Percentiles rank a stretch among this genome's conserved stretches.
Conservation (phyloP, 352 stramenopile genomes). For the Pythium monospermum region DNA sequence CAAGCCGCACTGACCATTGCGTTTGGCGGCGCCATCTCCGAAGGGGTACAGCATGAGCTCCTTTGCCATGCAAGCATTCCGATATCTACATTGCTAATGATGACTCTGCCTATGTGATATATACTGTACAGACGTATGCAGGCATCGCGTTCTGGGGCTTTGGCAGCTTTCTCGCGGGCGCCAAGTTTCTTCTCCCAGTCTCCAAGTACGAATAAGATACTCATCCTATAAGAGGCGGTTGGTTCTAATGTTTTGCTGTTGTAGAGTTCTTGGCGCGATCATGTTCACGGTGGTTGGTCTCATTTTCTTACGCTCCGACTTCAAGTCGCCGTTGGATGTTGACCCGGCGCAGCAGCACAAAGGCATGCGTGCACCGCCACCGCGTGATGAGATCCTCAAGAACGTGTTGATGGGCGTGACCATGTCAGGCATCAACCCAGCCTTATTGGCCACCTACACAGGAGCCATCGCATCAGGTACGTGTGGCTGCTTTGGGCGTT, state of each 20-base stretch:
- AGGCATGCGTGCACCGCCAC: conserved; percentile 28
- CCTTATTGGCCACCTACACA: conserved; percentile 81
- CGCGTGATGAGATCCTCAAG: conserved; percentile 66
- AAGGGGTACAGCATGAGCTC: conserved; percentile 43
- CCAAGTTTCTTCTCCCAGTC: conserved; percentile 75
- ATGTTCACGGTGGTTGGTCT: conserved; percentile 83
- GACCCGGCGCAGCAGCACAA: conserved; percentile 55
- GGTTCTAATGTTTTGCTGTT: conserved; percentile 3
- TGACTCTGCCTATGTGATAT: neutral
- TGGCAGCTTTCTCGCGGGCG: conserved; percentile 79
- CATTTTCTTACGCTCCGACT: conserved; percentile 76
- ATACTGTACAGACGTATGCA: conserved; percentile 65
- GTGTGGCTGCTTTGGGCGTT: too few relatives aligned
- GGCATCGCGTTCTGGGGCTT: conserved; percentile 88
- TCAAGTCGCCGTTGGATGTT: conserved; percentile 66
- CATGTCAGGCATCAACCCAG: conserved; percentile 86
- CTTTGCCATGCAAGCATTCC: neutral
- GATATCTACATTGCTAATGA: too few relatives aligned
- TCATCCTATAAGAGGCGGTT: neutral
- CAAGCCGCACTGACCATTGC: conserved; percentile 72
- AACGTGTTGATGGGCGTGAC: conserved; percentile 83
- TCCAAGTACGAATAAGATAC: conserved; percentile 62
- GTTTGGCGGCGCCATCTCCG: conserved; percentile 74
- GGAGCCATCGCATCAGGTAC: conserved; percentile 82
- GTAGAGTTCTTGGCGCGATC: conserved; percentile 67